These are phyloP conservation scores for Penicillium brasilianum DNA, from an alignment of 2,329 filamentous ascomycete genomes.

Conservation along the genomic window DNA sequence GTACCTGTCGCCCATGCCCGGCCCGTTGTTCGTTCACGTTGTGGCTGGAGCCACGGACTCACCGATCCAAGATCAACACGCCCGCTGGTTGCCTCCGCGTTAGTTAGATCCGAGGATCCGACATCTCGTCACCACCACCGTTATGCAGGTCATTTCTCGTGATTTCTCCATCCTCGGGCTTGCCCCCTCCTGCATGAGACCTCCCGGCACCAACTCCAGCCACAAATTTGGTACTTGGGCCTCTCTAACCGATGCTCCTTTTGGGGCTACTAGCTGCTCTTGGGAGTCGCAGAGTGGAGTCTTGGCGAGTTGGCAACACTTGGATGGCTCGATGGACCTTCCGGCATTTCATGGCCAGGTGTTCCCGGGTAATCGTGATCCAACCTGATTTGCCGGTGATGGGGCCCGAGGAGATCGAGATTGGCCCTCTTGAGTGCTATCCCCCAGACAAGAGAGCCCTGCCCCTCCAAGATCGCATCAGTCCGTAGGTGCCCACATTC, in stretches of 20 bases:
- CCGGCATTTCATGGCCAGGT: slow-evolving; percentile 1
- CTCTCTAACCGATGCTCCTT: background rate
- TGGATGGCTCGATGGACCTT: background rate
- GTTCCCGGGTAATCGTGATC: background rate
- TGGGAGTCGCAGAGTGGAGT: background rate
- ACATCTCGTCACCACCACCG: background rate
- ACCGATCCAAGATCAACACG: background rate
- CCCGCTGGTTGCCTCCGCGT: slow-evolving; percentile 1
- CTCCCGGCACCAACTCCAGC: background rate
- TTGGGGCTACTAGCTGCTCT: background rate
- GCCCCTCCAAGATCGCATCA: background rate
- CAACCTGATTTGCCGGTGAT: background rate
- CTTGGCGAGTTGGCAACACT: background rate
- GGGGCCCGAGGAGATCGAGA: background rate
- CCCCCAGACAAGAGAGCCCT: slow-evolving; percentile 1
- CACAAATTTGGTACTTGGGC: background rate
- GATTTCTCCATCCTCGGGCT: background rate
- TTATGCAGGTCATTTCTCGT: background rate
- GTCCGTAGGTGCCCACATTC: background rate
- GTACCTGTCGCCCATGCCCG: background rate
- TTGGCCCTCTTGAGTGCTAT: background rate
- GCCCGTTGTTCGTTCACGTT: background rate
- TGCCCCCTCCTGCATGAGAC: slow-evolving; percentile 6
- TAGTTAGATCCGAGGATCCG: background rate
- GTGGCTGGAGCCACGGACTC: background rate